These are phyloP conservation scores for Blastomyces parvus DNA, from an alignment of 2,329 filamentous ascomycete genomes.

Conservation along the genomic window DNA sequence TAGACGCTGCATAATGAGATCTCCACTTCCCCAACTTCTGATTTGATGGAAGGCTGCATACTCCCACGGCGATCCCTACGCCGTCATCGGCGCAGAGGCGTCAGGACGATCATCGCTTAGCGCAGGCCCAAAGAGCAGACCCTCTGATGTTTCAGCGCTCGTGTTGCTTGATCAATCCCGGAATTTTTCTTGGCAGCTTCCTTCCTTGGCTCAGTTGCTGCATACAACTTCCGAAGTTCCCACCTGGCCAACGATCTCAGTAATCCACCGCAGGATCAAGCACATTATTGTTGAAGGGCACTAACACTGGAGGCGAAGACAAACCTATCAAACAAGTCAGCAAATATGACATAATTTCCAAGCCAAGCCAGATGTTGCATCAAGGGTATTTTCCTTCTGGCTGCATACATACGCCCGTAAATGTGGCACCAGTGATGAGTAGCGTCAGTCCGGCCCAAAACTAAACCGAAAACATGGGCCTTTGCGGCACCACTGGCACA, in stretches of 20 bases:
- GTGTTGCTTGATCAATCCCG: neutral
- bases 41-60: neutral
- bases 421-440: constrained; percentile 1
- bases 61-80: neutral
- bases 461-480: constrained; percentile 6
- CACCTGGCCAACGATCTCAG: neutral
- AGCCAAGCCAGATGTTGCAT: neutral
- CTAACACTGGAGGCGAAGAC: neutral
- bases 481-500: constrained; percentile 8
- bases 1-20: constrained; percentile 4
- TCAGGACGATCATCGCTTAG: constrained; percentile 3
- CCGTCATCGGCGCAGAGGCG: neutral
- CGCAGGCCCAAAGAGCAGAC: neutral
- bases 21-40: neutral
- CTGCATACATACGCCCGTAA: neutral
- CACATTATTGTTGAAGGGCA: neutral
- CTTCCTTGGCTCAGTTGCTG: neutral
- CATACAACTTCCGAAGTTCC: neutral
- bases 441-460: constrained; percentile 1
- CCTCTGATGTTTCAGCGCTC: constrained; percentile 5
- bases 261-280: neutral
- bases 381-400: neutral
- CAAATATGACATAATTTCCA: neutral
- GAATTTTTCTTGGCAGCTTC: neutral
- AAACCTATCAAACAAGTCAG: neutral